phyloP scores from a whole-genome alignment of 2,329 filamentous ascomycete genomes.

The Thelonectria discophora region DNA sequence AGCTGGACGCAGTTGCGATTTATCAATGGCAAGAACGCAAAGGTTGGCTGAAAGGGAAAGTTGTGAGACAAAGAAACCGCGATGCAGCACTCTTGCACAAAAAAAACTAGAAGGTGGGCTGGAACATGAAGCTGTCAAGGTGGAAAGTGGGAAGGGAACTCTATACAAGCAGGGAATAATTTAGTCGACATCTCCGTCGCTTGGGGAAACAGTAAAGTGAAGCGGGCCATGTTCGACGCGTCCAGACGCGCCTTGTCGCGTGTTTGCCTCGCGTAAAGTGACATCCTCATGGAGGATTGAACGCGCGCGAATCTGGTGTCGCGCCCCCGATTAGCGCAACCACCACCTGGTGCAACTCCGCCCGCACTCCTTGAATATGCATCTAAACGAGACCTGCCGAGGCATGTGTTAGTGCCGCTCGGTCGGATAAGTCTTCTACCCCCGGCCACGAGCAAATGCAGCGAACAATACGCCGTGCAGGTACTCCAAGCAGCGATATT shows the following conservation, averaged over 20 bases:
- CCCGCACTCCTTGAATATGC: too few species aligned
- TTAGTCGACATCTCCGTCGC: constrained; percentile 20
- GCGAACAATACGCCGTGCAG: too few species aligned
- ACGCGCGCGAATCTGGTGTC: neutral
- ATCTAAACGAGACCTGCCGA: too few species aligned
- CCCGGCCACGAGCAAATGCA: neutral
- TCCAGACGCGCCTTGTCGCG: constrained; percentile 4
- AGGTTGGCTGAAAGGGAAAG: neutral
- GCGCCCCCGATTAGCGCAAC: neutral
- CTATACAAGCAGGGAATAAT: constrained; percentile 12
- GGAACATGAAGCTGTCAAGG: constrained; percentile 12
- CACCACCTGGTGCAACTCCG: too few species aligned
- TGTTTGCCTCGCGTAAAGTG: constrained; percentile 22
- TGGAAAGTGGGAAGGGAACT: constrained; percentile 19
- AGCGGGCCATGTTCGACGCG: constrained; percentile 21
- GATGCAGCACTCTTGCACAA: neutral
- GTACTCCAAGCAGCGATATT: too few species aligned
- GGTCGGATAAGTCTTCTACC: neutral
- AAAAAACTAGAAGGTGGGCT: constrained; percentile 14
- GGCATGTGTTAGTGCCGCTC: too few species aligned
- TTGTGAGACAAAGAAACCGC: constrained; percentile 5
- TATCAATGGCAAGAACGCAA: neutral
- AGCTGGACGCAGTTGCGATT: neutral
- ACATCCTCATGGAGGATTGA: neutral
- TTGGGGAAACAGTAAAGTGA: constrained; percentile 20